Evolutionary conservation across 139 green algal species (phyloP).

Genomic region (Ettlia oleoabundans): DNA sequence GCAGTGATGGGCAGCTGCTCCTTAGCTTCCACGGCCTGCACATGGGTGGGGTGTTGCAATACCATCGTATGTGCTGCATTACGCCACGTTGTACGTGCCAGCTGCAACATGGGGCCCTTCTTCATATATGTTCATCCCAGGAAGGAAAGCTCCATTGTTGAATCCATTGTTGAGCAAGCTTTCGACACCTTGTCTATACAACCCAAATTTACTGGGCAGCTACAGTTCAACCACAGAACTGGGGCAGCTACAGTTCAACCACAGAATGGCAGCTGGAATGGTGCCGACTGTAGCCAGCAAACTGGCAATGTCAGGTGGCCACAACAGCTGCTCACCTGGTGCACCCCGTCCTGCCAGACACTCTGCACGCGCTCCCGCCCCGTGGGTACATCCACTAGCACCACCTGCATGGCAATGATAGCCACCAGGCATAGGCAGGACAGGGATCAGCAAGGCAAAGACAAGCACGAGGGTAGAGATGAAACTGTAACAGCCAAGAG

Average conservation of each 20-base stretch:
- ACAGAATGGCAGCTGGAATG: neutral
- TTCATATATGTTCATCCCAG: neutral
- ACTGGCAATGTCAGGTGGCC: neutral
- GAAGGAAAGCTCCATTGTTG: neutral
- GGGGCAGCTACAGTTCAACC: neutral
- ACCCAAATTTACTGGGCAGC: neutral
- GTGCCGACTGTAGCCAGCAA: neutral
- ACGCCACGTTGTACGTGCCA: no score
- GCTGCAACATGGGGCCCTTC: no score
- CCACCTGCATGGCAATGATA: slow-evolving; percentile 32
- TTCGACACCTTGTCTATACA: no score
- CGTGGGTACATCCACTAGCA: slow-evolving; percentile 72
- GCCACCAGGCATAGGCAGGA: neutral
- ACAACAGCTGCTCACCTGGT: slow-evolving; percentile 53
- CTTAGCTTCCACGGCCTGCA: slow-evolving; percentile 78
- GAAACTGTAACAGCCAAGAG: neutral
- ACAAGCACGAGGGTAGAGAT: no score
- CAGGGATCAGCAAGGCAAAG: neutral
- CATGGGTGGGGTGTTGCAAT: neutral
- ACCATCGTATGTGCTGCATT: no score
- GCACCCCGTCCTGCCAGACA: slow-evolving; percentile 72
- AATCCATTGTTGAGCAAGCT: neutral
- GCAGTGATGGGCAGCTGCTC: slow-evolving; percentile 54
- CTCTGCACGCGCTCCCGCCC: slow-evolving; percentile 47
- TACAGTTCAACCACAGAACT: neutral